Conservation (phyloP, 306 rosid species). For the Trichosanthes cucumerina region DNA sequence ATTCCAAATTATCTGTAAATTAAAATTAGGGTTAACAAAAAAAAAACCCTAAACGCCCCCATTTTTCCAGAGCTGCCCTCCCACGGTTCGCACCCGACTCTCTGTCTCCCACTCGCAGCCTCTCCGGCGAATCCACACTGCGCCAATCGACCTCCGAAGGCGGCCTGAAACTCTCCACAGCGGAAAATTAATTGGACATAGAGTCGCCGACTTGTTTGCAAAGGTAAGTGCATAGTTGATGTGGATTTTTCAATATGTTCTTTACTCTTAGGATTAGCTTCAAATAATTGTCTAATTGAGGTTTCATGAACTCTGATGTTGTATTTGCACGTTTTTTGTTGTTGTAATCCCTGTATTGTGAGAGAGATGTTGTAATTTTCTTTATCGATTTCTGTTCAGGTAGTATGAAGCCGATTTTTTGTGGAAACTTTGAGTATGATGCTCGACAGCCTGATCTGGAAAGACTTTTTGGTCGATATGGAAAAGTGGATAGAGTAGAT, state of each 20-base stretch:
- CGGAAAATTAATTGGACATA: neutral
- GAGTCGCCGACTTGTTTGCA: neutral
- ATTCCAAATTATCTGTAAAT: neutral
- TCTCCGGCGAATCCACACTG: neutral
- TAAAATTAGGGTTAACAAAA: neutral
- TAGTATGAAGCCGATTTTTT: conserved; percentile 83
- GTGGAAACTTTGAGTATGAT: conserved; percentile 89
- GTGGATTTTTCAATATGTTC: neutral
- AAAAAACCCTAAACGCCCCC: neutral
- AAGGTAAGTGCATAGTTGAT: neutral
- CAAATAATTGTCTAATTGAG: neutral
- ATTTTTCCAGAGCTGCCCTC: neutral
- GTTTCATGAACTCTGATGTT: neutral
- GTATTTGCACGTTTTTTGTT: neutral
- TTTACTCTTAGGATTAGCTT: neutral
- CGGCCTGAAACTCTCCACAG: neutral
- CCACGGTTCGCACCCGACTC: no score
- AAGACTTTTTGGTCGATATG: conserved; percentile 82
- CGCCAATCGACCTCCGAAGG: neutral
- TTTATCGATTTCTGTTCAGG: conserved; percentile 19
- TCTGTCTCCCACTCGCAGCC: neutral
- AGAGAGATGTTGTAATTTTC: neutral
- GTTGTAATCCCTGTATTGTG: neutral
- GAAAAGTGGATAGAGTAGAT: conserved; percentile 97
- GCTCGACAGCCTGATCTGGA: conserved; percentile 90